Percentiles rank a stretch among this genome's conserved stretches.
These are phyloP conservation scores for Russula ochroleuca DNA, from an alignment of 768 basidiomycete species.

Conservation along the genomic window DNA sequence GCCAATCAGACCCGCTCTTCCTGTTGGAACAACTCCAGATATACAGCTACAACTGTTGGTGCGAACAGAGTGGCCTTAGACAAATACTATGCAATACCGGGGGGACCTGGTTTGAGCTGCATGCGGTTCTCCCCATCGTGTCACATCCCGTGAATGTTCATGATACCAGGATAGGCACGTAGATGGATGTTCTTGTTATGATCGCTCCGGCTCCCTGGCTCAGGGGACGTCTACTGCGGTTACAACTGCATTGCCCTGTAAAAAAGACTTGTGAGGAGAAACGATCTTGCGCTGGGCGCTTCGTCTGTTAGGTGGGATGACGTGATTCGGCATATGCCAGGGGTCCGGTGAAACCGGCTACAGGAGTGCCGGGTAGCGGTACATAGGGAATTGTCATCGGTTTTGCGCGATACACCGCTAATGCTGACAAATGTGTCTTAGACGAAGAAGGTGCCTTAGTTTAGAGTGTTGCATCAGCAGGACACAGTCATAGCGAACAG, in stretches of 20 bases:
- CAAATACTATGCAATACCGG: background rate
- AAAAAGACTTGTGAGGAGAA: background rate
- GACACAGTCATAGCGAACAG: conserved; percentile 2
- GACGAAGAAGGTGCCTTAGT: conserved; percentile 1
- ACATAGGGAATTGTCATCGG: no score
- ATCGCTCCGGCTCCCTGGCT: background rate
- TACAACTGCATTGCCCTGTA: background rate
- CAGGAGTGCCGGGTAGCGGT: background rate
- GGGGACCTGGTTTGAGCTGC: background rate
- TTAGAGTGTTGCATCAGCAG: conserved; percentile 6
- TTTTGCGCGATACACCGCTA: conserved; percentile 15
- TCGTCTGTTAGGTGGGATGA: background rate
- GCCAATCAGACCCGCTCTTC: background rate
- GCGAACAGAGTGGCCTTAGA: background rate
- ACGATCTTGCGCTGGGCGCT: background rate
- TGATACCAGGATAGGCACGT: background rate
- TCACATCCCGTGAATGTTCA: background rate
- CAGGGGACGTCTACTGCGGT: background rate
- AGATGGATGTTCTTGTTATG: background rate
- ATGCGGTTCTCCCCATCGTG: background rate
- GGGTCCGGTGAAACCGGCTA: background rate
- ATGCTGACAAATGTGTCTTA: background rate
- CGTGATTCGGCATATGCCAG: background rate
- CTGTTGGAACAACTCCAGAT: background rate
- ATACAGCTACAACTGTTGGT: background rate